Evolutionary conservation across 495 filamentous ascomycete species (phyloP), one percentile per base, ranked within the genome.

Genomic region (Neurospora cerealis): DNA sequence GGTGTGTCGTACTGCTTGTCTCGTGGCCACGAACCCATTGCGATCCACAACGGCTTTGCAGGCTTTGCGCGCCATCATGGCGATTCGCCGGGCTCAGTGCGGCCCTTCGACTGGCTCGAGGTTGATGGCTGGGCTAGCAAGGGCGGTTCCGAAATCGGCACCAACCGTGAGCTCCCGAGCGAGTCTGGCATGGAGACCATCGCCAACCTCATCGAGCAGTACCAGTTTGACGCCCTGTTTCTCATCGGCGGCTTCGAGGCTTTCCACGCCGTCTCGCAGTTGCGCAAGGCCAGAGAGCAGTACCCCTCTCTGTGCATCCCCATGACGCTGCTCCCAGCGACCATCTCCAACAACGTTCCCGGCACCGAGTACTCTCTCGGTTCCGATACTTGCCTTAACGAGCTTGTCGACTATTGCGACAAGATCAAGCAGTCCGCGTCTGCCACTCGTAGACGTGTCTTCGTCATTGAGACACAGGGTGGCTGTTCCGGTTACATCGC

Each of bases 381-480:
- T 21, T 96, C 93, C 70, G 96, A 99, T 80, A 99, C 96, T 15
- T 99, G 96, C 79, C 86, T 98, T 48, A 99, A 99, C 81, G 93
- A 96, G n/a, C 86, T 99, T 21, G 93, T 97, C 74, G 87, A 91
- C 40, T 99, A 98, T 84, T 99, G 96, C 80, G 96, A 99, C 84
- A 93, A 92, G 60, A 97, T 98, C 83, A 93, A 95, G 78, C 96
- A 98, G 83, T 97, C 94, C 9, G 96, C 96, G 0, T 97, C 94
- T 3, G 93, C 96, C 15, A 94, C 93, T 38, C 91, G 96, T 41
- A 89, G 96, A 6, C 89, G 96, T 72, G 94, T 98, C 69, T 99
- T 99, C 82, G 94, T 99, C 71, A 93, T 99, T 77, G 96, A 98
- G 82, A 97, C 95, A 9, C 96, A 99, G 83, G 96, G 96, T 73